phyloP scores from a whole-genome alignment of 2,329 filamentous ascomycete species.

The Paraconiothyrium sp. region DNA sequence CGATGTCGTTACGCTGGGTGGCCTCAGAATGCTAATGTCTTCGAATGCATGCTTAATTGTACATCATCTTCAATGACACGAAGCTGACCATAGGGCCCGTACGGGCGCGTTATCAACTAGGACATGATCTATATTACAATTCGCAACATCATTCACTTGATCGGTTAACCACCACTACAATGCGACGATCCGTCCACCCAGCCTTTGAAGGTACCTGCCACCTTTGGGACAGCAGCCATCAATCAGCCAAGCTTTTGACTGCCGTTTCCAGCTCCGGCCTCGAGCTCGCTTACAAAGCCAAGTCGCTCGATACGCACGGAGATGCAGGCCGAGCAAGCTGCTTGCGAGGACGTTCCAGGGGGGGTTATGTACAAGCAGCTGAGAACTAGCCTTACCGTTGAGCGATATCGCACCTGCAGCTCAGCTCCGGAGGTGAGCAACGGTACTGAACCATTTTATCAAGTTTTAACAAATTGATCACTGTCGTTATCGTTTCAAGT shows the following conservation, averaged over 20 bases:
- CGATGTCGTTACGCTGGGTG: conserved; percentile 5
- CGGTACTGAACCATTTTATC: neutral
- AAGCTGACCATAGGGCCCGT: conserved; percentile 40
- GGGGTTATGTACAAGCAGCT: neutral
- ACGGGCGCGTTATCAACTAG: conserved; percentile 37
- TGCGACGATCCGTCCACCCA: neutral
- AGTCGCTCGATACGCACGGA: neutral
- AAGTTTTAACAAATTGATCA: conserved; percentile 15
- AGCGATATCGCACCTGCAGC: neutral
- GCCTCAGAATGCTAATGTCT: neutral
- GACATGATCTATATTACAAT: conserved; percentile 40
- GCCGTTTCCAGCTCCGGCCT: neutral
- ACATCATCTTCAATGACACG: conserved; percentile 16
- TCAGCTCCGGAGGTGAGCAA: neutral
- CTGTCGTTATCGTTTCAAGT: conserved; percentile 3
- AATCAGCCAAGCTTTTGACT: neutral
- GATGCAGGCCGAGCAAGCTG: neutral
- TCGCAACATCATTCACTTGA: conserved; percentile 29
- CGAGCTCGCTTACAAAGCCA: neutral
- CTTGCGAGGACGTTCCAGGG: neutral
- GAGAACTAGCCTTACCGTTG: neutral
- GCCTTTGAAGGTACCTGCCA: neutral
- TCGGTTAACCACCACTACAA: neutral
- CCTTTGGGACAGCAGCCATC: neutral
- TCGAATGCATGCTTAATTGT: neutral